A percentile compares a stretch with the other conserved stretches of the same genome.
Conservation (phyloP, 345 rosid genomes). For the Populus deltoides region DNA sequence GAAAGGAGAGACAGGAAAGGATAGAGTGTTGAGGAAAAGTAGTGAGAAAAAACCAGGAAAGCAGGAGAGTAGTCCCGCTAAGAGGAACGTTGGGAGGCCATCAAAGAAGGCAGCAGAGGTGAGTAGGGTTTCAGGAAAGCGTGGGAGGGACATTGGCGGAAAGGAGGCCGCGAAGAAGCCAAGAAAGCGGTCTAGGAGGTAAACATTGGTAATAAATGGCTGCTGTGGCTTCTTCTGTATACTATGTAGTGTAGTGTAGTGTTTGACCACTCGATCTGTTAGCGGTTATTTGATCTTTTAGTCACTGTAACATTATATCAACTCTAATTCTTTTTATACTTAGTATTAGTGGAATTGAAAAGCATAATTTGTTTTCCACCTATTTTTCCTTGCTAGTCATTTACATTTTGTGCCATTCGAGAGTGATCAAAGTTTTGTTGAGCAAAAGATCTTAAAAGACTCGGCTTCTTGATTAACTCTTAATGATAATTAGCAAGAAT, state of each 20-base stretch:
- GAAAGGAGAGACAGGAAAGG: slow-evolving; percentile 41
- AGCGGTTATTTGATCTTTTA: neutral
- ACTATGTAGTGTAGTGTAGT: neutral
- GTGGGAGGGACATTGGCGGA: slow-evolving; percentile 40
- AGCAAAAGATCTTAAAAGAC: neutral
- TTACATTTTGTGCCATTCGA: neutral
- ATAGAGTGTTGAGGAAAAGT: slow-evolving; percentile 36
- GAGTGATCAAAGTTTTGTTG: neutral
- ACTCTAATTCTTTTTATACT: neutral
- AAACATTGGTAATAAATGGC: neutral
- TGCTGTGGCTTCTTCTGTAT: neutral
- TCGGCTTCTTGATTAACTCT: neutral
- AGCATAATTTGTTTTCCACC: neutral
- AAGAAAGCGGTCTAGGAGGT: slow-evolving; percentile 47
- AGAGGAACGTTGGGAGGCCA: slow-evolving; percentile 46
- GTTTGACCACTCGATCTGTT: neutral
- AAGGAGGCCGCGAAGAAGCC: slow-evolving; percentile 43
- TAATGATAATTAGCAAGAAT: neutral
- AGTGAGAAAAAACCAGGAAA: slow-evolving; percentile 25
- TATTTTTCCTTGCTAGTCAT: neutral
- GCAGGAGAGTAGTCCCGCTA: slow-evolving; percentile 35
- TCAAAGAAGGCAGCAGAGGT: slow-evolving; percentile 39
- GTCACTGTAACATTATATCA: slow-evolving; percentile 3
- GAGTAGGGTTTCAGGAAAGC: slow-evolving; percentile 41
- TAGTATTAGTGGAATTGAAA: neutral